Evolutionary conservation across 139 green algal genomes (phyloP), one percentile per base, ranked within the genome.

Genomic region (Closterium sp.): DNA sequence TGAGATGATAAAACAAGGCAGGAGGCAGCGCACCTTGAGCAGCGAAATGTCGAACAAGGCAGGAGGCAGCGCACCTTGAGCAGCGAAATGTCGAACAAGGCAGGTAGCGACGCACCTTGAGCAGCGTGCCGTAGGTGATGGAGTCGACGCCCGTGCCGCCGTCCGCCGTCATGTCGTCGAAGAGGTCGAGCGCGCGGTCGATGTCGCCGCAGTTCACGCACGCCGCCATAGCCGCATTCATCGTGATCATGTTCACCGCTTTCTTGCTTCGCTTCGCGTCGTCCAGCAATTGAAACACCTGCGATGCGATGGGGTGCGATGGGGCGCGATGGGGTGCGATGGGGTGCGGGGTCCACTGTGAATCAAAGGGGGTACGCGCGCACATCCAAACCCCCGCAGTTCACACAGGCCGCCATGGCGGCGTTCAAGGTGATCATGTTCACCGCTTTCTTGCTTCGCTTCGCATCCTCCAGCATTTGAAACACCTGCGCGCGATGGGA

Each of bases 401-500:
- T 84, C 2, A 92, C 85, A 17, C 92, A 94, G 2, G 92, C 92
- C 3, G 79, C 92, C 85, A 94, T 27, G 10, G 62, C 92, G 9
- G 92, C 92, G 73, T 93, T 94, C 92, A 94, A 84, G 4, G 38
- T 92, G 30, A 94, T 93, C 13, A 92, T 31, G 85, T 94, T 94
- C 22, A 93, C 34, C n/a, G 32, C 13, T 28, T n/a, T 17, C 1
- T 17, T 4, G 11, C 62, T 89, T 17, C 13, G 11, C 62, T 89
- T 93, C 27, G 91, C 91, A 11, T 19, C 22, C 11, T 38, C 89
- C 88, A 94, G 88, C 2, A 89, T 6, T 22, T 91, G n/a, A 88
- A 94, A 94, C 13, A 94, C 70, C 91, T 94, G 89, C 91, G 38
- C n/a, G n/a, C n/a, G n/a, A n/a, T n/a, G n/a, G n/a, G n/a, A n/a